These are phyloP conservation scores for Phytophthora colocasiae DNA, from an alignment of 352 stramenopile species.

Conservation along the genomic window DNA sequence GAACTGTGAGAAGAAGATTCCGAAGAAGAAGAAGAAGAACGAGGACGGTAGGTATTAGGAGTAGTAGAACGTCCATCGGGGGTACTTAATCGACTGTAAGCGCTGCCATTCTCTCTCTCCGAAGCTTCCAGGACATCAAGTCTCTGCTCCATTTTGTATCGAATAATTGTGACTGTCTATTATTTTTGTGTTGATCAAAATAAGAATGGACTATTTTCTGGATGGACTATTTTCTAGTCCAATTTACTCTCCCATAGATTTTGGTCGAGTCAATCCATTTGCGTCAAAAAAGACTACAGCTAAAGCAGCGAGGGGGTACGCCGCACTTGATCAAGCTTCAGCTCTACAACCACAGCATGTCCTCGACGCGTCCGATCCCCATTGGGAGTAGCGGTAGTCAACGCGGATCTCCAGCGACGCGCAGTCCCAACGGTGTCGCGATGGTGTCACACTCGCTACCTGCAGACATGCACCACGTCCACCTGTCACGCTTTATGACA, in stretches of 20 bases:
- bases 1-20: constrained; percentile 31
- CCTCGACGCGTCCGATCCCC: constrained; percentile 57
- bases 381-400: constrained; percentile 56
- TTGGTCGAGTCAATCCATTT: constrained; percentile 19
- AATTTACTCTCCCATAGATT: constrained; percentile 8
- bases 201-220: constrained; percentile 1
- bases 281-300: constrained; percentile 7
- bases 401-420: constrained; percentile 45
- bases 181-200: not conserved
- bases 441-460: constrained; percentile 73
- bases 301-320: constrained; percentile 11
- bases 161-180: not conserved
- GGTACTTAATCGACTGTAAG: constrained; percentile 19
- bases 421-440: constrained; percentile 20
- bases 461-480: constrained; percentile 55
- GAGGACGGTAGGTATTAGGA: not conserved
- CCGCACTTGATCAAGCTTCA: constrained; percentile 12
- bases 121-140: constrained; percentile 30
- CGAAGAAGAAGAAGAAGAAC: constrained; percentile 23
- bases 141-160: constrained; percentile 13
- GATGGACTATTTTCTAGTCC: constrained; percentile 1
- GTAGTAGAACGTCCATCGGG: constrained; percentile 5
- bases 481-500: constrained; percentile 44
- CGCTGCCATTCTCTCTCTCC: constrained; percentile 13
- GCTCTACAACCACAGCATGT: constrained; percentile 36